These are phyloP conservation scores for Scheffersomyces lignicola DNA, from an alignment of 1,139 yeast genomes.

Conservation along the genomic window DNA sequence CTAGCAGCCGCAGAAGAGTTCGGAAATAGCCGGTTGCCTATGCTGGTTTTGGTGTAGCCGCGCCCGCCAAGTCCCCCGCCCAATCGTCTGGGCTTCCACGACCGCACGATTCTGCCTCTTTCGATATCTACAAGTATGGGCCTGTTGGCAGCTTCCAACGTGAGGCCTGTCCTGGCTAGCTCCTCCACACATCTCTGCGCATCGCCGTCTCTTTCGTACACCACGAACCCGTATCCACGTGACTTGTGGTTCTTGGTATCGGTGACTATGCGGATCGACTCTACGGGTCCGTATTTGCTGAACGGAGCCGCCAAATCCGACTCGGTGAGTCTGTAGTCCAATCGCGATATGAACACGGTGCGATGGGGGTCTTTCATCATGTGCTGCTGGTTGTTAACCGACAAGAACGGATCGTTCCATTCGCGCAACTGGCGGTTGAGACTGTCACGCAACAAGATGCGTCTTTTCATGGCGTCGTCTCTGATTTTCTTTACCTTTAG, in stretches of 20 bases:
- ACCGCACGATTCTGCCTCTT: slow-evolving; percentile 71
- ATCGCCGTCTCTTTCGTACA: slow-evolving; percentile 60
- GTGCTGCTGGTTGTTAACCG: slow-evolving; percentile 51
- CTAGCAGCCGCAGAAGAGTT: slow-evolving; percentile 58
- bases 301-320: slow-evolving; percentile 66
- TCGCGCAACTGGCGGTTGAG: slow-evolving; percentile 36
- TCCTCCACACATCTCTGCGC: slow-evolving; percentile 60
- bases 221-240: slow-evolving; percentile 83
- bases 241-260: slow-evolving; percentile 53
- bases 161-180: slow-evolving; percentile 54
- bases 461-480: slow-evolving; percentile 14
- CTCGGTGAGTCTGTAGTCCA: slow-evolving; percentile 68
- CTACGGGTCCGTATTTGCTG: slow-evolving; percentile 68
- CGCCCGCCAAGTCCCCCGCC: slow-evolving; percentile 73
- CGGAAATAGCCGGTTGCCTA: slow-evolving; percentile 31
- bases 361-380: slow-evolving; percentile 67
- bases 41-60: slow-evolving; percentile 43
- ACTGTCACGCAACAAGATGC: slow-evolving; percentile 31
- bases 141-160: slow-evolving; percentile 30
- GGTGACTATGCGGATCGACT: slow-evolving; percentile 64
- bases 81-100: slow-evolving; percentile 77
- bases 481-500: slow-evolving; percentile 11
- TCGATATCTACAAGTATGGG: slow-evolving; percentile 77
- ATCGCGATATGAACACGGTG: slow-evolving; percentile 76
- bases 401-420: slow-evolving; percentile 48